Conservation (phyloP, 306 rosid species). For the Sphenostylis stenocarpa region DNA sequence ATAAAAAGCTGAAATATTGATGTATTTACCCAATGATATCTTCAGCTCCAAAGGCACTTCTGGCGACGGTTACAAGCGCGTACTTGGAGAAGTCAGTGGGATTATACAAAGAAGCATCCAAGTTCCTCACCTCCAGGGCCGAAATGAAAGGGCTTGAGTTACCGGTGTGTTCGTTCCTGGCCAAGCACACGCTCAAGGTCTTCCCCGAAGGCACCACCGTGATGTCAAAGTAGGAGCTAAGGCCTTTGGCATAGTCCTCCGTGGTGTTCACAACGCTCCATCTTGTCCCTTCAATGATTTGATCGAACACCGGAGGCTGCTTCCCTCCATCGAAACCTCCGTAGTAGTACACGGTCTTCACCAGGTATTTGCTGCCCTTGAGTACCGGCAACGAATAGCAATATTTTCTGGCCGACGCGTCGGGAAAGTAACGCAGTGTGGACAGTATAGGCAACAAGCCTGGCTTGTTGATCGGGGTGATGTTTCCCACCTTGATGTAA, state of each 20-base stretch:
- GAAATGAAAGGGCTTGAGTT: slow-evolving; percentile 74
- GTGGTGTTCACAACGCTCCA: slow-evolving; percentile 77
- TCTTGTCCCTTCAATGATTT: slow-evolving; percentile 76
- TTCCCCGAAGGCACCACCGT: slow-evolving; percentile 51
- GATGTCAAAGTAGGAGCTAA: slow-evolving; percentile 75
- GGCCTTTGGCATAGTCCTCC: slow-evolving; percentile 64
- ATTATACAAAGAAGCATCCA: slow-evolving; percentile 66
- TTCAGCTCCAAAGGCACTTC: slow-evolving; percentile 55
- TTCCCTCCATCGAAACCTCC: slow-evolving; percentile 75
- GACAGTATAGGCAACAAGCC: slow-evolving; percentile 54
- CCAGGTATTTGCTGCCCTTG: slow-evolving; percentile 57
- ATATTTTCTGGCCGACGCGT: slow-evolving; percentile 55
- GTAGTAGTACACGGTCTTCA: slow-evolving; percentile 68
- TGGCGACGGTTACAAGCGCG: slow-evolving; percentile 68
- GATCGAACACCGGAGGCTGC: slow-evolving; percentile 84
- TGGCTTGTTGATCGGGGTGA: slow-evolving; percentile 33
- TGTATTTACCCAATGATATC: slow-evolving; percentile 52
- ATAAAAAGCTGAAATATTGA: neutral
- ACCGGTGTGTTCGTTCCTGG: slow-evolving; percentile 57
- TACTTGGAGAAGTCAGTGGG: slow-evolving; percentile 63
- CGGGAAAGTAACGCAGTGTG: slow-evolving; percentile 73
- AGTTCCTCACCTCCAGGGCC: slow-evolving; percentile 66
- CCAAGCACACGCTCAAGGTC: slow-evolving; percentile 71
- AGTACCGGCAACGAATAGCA: slow-evolving; percentile 66
- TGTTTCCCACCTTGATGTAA: slow-evolving; percentile 54